phyloP scores from a whole-genome alignment of 257 asterid species.

The Handroanthus guayacan region DNA sequence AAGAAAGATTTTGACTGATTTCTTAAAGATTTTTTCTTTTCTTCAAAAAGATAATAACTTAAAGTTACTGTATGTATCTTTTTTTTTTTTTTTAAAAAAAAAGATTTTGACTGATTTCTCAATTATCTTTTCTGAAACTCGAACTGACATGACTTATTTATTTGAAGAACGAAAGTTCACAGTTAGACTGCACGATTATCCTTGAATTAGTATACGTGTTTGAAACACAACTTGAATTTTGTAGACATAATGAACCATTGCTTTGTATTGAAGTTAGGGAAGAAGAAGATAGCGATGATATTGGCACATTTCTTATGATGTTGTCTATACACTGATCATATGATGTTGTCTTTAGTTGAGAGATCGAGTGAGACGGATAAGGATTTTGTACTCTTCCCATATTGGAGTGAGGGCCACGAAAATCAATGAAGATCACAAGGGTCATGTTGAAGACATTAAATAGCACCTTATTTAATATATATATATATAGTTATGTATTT shows the following conservation, averaged over 20 bases:
- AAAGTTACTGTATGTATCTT: no score
- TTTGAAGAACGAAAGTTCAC: no score
- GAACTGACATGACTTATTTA: no score
- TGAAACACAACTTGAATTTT: background rate
- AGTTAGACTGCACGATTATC: no score
- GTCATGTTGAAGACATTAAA: slow-evolving; percentile 4
- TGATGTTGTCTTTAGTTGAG: slow-evolving; percentile 21
- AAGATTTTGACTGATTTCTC: no score
- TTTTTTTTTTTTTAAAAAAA: no score
- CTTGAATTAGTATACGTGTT: no score
- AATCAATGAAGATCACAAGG: slow-evolving; percentile 38
- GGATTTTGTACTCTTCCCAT: slow-evolving; percentile 26
- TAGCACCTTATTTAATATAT: background rate
- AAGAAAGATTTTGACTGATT: no score
- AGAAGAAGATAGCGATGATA: slow-evolving; percentile 25
- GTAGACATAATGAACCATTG: background rate
- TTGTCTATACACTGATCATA: slow-evolving; percentile 7
- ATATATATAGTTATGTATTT: background rate
- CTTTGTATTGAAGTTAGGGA: slow-evolving; percentile 1
- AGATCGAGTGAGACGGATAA: slow-evolving; percentile 17
- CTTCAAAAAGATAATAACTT: no score
- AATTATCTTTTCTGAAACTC: no score
- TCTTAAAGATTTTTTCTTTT: no score
- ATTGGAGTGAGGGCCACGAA: slow-evolving; percentile 30
- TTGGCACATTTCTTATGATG: slow-evolving; percentile 32